These are phyloP conservation scores for Phytophthora colocasiae DNA, from an alignment of 352 stramenopile species.

Conservation along the genomic window DNA sequence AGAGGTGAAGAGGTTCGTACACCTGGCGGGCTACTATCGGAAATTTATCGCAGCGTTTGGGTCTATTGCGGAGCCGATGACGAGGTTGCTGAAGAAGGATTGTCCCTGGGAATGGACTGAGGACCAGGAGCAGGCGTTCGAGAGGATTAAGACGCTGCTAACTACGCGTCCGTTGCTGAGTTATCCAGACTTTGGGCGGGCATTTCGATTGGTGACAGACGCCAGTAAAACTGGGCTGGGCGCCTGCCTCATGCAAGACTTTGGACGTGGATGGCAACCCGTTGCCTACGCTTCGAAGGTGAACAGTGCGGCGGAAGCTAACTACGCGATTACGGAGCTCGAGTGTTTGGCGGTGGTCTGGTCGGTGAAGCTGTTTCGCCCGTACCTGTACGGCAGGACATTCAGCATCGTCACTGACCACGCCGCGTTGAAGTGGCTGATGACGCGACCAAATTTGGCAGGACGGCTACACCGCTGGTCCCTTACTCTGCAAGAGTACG, in stretches of 20 bases:
- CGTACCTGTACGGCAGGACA: not conserved
- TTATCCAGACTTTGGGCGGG: not conserved
- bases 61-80: not conserved
- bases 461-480: not conserved
- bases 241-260: not conserved
- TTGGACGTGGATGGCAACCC: too few species aligned
- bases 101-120: not conserved
- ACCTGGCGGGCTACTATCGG: not conserved
- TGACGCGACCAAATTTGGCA: not conserved
- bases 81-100: not conserved
- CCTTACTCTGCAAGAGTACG: not conserved
- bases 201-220: constrained; percentile 1
- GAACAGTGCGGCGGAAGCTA: not conserved
- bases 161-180: not conserved
- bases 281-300: not conserved
- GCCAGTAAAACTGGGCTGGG: not conserved
- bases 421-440: not conserved
- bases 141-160: not conserved
- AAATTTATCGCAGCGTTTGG: not conserved
- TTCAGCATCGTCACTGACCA: not conserved
- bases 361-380: not conserved
- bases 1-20: not conserved
- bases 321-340: not conserved
- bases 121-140: not conserved
- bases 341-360: not conserved